Percentiles rank a stretch among this genome's conserved stretches.
These are phyloP conservation scores for Phyllosticta capitalensis DNA, from an alignment of 2,329 filamentous ascomycete genomes.

Conservation along the genomic window DNA sequence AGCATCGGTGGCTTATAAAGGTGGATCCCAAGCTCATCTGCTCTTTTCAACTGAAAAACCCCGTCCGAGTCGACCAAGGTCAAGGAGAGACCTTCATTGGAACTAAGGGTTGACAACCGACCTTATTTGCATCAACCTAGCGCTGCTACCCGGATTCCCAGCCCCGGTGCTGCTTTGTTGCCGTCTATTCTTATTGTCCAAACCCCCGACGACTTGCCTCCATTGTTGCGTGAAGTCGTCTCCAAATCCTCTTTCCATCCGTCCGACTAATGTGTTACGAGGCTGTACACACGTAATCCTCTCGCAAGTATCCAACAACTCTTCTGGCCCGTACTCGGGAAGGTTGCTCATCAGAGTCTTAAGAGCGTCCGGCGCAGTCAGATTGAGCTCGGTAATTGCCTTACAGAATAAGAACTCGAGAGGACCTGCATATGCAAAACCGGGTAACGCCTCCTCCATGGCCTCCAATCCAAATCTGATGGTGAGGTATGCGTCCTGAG, in stretches of 20 bases:
- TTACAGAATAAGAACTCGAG: conserved; percentile 19
- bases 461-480: conserved; percentile 16
- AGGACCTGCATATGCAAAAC: conserved; percentile 19
- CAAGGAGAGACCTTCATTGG: background rate
- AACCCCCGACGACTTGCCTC: background rate
- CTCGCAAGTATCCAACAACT: conserved; percentile 20
- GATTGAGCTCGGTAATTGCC: conserved; percentile 12
- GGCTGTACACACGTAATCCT: conserved; percentile 19
- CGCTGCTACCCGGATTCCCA: conserved; percentile 1
- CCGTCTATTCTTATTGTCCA: background rate
- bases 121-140: conserved; percentile 12
- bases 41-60: background rate
- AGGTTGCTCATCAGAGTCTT: conserved; percentile 14
- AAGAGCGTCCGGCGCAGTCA: conserved; percentile 13
- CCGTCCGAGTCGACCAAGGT: background rate
- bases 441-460: conserved; percentile 14
- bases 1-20: background rate
- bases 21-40: background rate
- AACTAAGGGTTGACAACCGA: conserved; percentile 12
- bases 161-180: background rate
- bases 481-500: background rate
- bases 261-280: conserved; percentile 12
- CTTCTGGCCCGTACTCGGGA: conserved; percentile 16
- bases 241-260: conserved; percentile 10
- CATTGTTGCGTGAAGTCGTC: conserved; percentile 12